phyloP scores from a whole-genome alignment of 2,329 filamentous ascomycete species.

The Fusarium sulawesiense region DNA sequence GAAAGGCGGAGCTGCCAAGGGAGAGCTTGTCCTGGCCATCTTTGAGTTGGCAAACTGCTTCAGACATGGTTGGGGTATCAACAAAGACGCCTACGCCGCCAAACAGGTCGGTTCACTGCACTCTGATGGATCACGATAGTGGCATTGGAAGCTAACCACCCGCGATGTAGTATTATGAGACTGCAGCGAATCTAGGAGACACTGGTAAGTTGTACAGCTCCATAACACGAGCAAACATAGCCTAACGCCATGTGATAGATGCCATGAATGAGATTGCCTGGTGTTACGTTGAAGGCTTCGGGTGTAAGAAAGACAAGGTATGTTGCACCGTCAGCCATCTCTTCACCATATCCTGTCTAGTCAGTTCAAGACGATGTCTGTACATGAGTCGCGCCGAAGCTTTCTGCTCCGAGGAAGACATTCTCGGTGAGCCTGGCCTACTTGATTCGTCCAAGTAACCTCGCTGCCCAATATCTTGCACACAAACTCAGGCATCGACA shows the following conservation, averaged over 20 bases:
- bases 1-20: constrained; percentile 94
- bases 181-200: constrained; percentile 94
- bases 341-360: constrained; percentile 10
- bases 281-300: constrained; percentile 98
- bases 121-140: background rate
- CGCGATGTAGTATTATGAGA: constrained; percentile 85
- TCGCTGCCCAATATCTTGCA: constrained; percentile 29
- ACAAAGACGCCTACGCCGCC: constrained; percentile 86
- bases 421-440: constrained; percentile 28
- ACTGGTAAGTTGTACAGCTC: constrained; percentile 64
- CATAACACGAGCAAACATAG: constrained; percentile 3
- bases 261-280: constrained; percentile 97
- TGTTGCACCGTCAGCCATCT: constrained; percentile 53
- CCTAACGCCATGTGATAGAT: constrained; percentile 62
- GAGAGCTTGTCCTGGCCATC: constrained; percentile 94
- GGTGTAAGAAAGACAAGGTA: constrained; percentile 98
- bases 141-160: constrained; percentile 15
- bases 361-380: constrained; percentile 10
- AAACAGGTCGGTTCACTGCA: constrained; percentile 64
- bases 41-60: constrained; percentile 95
- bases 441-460: constrained; percentile 29
- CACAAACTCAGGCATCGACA: constrained; percentile 23
- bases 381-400: constrained; percentile 14
- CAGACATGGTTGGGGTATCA: constrained; percentile 92
- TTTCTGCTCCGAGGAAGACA: background rate